A percentile compares a stretch with the other conserved stretches of the same genome.
Evolutionary conservation across 192 early-diverging fungal genomes (phyloP).

Genomic region (Podochytrium sp.): DNA sequence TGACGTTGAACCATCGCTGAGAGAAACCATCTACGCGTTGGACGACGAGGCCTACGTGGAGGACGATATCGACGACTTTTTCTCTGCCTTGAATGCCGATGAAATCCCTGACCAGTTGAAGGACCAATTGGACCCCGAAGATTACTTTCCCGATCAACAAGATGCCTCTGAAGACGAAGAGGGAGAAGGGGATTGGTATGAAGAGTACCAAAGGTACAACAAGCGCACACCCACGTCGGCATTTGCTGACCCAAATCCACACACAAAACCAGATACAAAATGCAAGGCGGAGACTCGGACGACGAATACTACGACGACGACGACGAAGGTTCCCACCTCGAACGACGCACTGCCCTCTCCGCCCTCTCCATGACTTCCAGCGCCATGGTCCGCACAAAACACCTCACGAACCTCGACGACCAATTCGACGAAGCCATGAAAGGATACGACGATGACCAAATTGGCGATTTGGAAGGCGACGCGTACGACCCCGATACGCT

Average conservation of each 20-base stretch:
- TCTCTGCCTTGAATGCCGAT: constrained; percentile 76
- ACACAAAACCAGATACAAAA: constrained; percentile 7
- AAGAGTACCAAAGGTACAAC: constrained; percentile 51
- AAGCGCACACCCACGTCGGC: constrained; percentile 21
- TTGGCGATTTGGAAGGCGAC: constrained; percentile 41
- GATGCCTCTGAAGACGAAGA: constrained; percentile 55
- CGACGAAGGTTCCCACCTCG: constrained; percentile 2
- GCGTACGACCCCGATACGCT: constrained; percentile 34
- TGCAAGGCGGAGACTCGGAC: constrained; percentile 7
- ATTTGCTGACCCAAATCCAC: not conserved
- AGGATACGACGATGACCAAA: constrained; percentile 54
- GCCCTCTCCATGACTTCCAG: constrained; percentile 91
- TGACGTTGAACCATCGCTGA: constrained; percentile 78
- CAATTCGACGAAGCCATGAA: constrained; percentile 81
- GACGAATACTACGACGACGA: constrained; percentile 41
- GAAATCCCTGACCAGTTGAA: constrained; percentile 55
- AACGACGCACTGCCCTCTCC: constrained; percentile 40
- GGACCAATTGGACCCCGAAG: constrained; percentile 20
- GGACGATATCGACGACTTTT: constrained; percentile 82
- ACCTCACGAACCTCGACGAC: constrained; percentile 89
- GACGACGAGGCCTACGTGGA: constrained; percentile 90
- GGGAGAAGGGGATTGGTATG: constrained; percentile 52
- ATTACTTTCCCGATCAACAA: not conserved
- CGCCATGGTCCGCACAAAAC: constrained; percentile 89
- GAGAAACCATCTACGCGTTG: constrained; percentile 90